Evolutionary conservation across 2,329 filamentous ascomycete genomes (phyloP).

Genomic region (Cladophialophora exuberans): DNA sequence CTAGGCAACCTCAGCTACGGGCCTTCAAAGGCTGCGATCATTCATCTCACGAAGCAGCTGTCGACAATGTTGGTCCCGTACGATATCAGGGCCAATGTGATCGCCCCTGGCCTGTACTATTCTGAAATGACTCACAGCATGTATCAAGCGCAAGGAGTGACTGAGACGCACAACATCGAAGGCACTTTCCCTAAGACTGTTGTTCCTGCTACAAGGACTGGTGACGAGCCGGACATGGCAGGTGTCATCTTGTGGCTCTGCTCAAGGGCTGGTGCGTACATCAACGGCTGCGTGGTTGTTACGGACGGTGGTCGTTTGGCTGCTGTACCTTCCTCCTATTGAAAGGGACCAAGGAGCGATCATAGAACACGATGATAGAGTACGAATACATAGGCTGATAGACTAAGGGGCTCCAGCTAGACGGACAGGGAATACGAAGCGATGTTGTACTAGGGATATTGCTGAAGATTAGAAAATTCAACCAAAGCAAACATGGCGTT

Average conservation of each 20-base stretch:
- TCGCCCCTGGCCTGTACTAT: conserved; percentile 60
- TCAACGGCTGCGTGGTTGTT: conserved; percentile 66
- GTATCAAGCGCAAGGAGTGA: conserved; percentile 46
- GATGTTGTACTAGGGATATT: no score
- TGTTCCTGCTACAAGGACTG: conserved; percentile 63
- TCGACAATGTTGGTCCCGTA: conserved; percentile 46
- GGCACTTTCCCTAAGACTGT: conserved; percentile 47
- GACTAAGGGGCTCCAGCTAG: neutral
- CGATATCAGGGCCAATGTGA: conserved; percentile 53
- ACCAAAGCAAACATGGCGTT: neutral
- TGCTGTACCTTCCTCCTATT: conserved; percentile 60
- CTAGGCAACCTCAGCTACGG: conserved; percentile 48
- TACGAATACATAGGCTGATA: neutral
- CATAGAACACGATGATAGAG: neutral
- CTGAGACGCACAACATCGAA: conserved; percentile 41
- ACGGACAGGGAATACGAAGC: neutral
- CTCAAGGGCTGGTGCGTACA: conserved; percentile 66
- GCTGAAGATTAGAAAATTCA: neutral
- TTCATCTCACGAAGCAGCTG: conserved; percentile 55
- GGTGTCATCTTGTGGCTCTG: conserved; percentile 68
- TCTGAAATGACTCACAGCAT: conserved; percentile 62
- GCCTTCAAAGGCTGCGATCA: conserved; percentile 49
- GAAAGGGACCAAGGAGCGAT: conserved; percentile 3
- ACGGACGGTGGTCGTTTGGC: conserved; percentile 66
- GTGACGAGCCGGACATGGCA: conserved; percentile 65